A percentile compares a stretch with the other conserved stretches of the same genome.
Conservation (phyloP, 2,329 filamentous ascomycete species). For the Phialocephala subalpina region DNA sequence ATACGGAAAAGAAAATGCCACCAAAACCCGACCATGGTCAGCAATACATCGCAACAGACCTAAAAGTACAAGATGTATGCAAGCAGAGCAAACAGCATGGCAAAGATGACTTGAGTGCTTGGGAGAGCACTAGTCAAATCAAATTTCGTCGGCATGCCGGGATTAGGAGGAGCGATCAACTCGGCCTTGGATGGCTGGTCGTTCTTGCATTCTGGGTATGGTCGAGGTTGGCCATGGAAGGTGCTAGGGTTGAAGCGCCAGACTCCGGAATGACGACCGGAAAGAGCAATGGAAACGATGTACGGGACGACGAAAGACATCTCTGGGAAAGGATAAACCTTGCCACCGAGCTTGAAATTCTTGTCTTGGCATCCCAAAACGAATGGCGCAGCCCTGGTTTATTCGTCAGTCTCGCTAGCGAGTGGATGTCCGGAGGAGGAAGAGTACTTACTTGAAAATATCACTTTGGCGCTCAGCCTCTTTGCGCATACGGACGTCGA, state of each 20-base stretch:
- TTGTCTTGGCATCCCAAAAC: constrained; percentile 32
- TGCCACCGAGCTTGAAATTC: constrained; percentile 29
- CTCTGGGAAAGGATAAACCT: constrained; percentile 36
- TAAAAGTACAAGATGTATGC: constrained; percentile 7
- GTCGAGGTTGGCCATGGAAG: constrained; percentile 38
- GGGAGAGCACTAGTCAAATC: constrained; percentile 9
- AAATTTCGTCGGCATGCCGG: constrained; percentile 2
- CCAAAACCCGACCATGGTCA: not conserved
- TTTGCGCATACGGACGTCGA: constrained; percentile 29
- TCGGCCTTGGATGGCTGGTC: constrained; percentile 1
- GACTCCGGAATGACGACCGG: constrained; percentile 36
- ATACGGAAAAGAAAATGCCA: not conserved
- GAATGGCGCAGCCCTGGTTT: constrained; percentile 35
- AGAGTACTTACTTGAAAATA: constrained; percentile 35
- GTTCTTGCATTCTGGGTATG: constrained; percentile 7
- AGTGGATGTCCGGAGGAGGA: not conserved
- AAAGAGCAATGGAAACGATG: constrained; percentile 38
- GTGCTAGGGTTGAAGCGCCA: constrained; percentile 44
- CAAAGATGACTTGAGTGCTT: constrained; percentile 13
- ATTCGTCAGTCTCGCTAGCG: not conserved
- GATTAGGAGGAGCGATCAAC: constrained; percentile 1
- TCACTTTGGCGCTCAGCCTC: constrained; percentile 35
- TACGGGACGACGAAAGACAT: constrained; percentile 36
- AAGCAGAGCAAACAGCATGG: constrained; percentile 4
- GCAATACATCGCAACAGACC: not conserved